Conservation (phyloP, 2,329 filamentous ascomycete species). For the Aspergillus piperis region DNA sequence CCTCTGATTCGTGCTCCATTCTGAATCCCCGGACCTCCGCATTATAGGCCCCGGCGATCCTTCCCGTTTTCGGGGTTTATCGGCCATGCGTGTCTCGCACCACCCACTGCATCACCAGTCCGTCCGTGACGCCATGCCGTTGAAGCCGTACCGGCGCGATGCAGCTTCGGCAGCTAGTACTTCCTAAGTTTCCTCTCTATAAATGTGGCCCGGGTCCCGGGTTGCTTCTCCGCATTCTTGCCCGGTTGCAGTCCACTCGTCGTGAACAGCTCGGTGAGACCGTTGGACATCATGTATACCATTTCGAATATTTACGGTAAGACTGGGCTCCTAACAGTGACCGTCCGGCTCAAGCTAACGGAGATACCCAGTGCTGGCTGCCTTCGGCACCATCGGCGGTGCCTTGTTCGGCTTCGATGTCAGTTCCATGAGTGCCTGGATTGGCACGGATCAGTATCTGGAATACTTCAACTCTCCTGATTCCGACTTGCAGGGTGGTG, state of each 20-base stretch:
- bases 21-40: constrained; percentile 21
- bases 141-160: background rate
- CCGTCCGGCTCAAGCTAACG: background rate
- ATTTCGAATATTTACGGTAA: constrained; percentile 26
- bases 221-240: background rate
- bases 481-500: constrained; percentile 40
- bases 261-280: background rate
- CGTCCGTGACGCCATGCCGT: constrained; percentile 1
- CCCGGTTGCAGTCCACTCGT: background rate
- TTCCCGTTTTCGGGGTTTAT: constrained; percentile 10
- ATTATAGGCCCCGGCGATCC: constrained; percentile 14
- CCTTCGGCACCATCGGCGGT: constrained; percentile 59
- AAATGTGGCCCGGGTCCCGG: background rate
- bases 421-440: constrained; percentile 47
- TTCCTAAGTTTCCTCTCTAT: background rate
- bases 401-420: constrained; percentile 62
- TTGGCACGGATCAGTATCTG: constrained; percentile 54
- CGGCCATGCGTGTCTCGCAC: constrained; percentile 15
- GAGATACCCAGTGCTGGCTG: constrained; percentile 48
- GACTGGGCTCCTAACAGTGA: background rate
- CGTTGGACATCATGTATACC: constrained; percentile 22
- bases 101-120: constrained; percentile 4
- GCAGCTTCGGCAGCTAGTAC: background rate
- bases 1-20: constrained; percentile 14
- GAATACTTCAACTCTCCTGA: constrained; percentile 57